Evolutionary conservation across 371 early-diverging fungal species (phyloP).

Genomic region (Rhizomucor miehei): DNA sequence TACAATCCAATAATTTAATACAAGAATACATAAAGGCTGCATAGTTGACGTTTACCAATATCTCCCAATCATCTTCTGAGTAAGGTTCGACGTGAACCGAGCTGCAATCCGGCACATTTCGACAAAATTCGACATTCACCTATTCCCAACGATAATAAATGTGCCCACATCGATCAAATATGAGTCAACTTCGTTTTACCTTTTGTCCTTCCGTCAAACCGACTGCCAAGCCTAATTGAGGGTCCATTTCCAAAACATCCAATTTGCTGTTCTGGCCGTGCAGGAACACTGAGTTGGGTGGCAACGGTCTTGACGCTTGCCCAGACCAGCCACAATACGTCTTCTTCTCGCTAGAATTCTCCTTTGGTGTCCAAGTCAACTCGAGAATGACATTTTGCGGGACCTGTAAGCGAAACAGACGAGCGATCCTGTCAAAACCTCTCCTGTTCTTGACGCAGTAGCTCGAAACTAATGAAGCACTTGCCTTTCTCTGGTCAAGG

Average conservation of each 20-base stretch:
- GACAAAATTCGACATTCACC: constrained; percentile 65
- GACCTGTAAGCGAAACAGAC: constrained; percentile 23
- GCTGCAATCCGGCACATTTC: constrained; percentile 54
- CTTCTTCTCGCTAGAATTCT: constrained; percentile 27
- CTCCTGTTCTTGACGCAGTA: background rate
- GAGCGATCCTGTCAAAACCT: constrained; percentile 26
- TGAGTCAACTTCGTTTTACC: constrained; percentile 24
- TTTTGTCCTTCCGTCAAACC: constrained; percentile 69
- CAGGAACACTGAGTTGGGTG: constrained; percentile 38
- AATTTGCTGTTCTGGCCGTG: constrained; percentile 40
- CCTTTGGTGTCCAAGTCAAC: constrained; percentile 43
- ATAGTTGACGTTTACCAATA: constrained; percentile 57
- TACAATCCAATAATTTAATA: constrained; percentile 15
- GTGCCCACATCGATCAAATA: background rate
- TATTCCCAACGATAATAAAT: constrained; percentile 19
- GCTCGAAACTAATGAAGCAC: too few species aligned
- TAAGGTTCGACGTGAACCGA: constrained; percentile 77
- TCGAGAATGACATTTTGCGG: constrained; percentile 67
- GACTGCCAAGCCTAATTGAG: constrained; percentile 61
- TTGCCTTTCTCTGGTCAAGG: constrained; percentile 65
- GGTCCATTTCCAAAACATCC: constrained; percentile 72
- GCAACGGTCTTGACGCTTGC: constrained; percentile 44
- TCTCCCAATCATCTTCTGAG: constrained; percentile 87
- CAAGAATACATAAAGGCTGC: background rate
- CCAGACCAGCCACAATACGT: constrained; percentile 75